phyloP scores from a whole-genome alignment of 2,329 filamentous ascomycete genomes.

The Venturia pyrina region DNA sequence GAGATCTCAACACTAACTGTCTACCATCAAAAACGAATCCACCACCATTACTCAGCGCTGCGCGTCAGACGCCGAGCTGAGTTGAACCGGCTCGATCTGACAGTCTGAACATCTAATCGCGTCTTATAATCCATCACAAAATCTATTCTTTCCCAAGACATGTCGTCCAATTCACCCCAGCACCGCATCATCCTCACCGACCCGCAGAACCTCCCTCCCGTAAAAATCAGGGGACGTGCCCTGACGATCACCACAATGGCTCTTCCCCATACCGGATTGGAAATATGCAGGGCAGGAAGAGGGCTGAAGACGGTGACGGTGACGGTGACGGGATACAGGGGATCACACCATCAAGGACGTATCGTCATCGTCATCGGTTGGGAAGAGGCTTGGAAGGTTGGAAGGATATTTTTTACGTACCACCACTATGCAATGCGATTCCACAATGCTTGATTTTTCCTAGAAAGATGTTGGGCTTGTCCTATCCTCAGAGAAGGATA shows the following conservation, averaged over 20 bases:
- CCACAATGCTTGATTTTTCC: neutral
- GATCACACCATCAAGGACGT: neutral
- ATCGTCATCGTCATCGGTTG: neutral
- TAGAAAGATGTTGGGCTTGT: neutral
- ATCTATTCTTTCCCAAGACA: neutral
- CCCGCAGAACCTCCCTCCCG: neutral
- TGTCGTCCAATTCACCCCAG: slow-evolving; percentile 1
- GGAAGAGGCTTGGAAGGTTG: neutral
- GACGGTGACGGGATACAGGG: neutral
- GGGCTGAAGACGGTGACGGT: neutral
- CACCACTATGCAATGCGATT: neutral
- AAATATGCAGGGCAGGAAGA: neutral
- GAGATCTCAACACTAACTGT: too few species aligned
- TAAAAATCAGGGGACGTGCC: neutral
- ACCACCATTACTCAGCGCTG: too few species aligned
- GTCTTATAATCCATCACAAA: neutral
- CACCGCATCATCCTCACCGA: neutral
- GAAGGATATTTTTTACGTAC: neutral
- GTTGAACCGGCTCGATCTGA: too few species aligned
- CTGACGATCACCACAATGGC: neutral
- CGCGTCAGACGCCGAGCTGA: too few species aligned
- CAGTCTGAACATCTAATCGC: too few species aligned
- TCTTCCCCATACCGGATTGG: too few species aligned
- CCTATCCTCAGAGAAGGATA: too few species aligned
- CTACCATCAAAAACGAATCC: too few species aligned